Evolutionary conservation across 2,329 filamentous ascomycete genomes (phyloP).

Genomic region (Talaromyces pinophilus): DNA sequence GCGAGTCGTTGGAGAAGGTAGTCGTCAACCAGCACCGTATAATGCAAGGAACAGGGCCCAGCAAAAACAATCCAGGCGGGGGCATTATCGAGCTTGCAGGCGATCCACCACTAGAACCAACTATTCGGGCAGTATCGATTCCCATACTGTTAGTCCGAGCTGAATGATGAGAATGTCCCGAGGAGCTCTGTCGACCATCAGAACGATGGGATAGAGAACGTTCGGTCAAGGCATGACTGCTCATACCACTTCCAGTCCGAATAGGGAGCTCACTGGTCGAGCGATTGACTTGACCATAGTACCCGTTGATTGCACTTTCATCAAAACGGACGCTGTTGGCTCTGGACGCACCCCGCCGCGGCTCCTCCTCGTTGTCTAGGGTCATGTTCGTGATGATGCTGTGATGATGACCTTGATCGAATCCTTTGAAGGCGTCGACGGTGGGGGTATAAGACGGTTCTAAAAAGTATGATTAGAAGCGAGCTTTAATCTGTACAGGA

Average conservation of each 20-base stretch:
- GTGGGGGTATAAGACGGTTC: conserved; percentile 77
- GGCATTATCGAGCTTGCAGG: conserved; percentile 63
- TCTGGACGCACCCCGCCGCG: conserved; percentile 82
- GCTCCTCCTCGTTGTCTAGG: conserved; percentile 81
- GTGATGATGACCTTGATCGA: conserved; percentile 79
- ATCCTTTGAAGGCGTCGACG: conserved; percentile 84
- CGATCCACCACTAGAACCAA: conserved; percentile 66
- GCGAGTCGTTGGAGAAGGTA: conserved; percentile 82
- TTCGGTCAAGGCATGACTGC: conserved; percentile 80
- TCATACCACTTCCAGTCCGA: conserved; percentile 76
- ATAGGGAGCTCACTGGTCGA: conserved; percentile 80
- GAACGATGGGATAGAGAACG: conserved; percentile 92
- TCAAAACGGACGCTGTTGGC: conserved; percentile 98
- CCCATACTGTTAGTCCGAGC: conserved; percentile 84
- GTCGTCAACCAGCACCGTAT: conserved; percentile 93
- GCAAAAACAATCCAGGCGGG: conserved; percentile 78
- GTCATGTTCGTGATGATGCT: conserved; percentile 78
- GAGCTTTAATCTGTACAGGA: too few relatives aligned
- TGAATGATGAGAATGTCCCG: conserved; percentile 77
- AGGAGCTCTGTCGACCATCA: conserved; percentile 89
- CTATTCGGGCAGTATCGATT: conserved; percentile 68
- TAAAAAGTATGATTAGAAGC: conserved; percentile 39
- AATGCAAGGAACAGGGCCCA: conserved; percentile 89
- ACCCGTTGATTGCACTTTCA: conserved; percentile 88
- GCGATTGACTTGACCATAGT: conserved; percentile 80